phyloP scores from a whole-genome alignment of 176 grass and related monocot genomes.

The Bolboschoenus planiculmis region DNA sequence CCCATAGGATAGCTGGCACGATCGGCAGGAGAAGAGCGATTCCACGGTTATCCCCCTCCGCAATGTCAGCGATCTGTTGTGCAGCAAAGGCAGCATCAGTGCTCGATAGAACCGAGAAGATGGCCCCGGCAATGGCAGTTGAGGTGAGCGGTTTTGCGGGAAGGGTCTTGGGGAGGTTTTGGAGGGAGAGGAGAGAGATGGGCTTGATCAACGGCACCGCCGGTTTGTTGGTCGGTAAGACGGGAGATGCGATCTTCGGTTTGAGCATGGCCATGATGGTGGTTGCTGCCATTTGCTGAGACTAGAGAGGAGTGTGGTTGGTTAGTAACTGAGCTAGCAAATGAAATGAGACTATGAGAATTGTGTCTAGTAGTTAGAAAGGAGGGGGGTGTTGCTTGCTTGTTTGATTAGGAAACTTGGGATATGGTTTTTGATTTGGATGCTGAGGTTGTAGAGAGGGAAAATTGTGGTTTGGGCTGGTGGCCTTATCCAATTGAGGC shows the following conservation, averaged over 20 bases:
- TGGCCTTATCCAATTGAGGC: conserved; percentile 35
- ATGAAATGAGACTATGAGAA: not conserved
- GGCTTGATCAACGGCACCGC: conserved; percentile 18
- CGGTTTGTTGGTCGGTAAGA: not conserved
- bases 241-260: conserved; percentile 35
- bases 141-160: conserved; percentile 12
- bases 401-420: too few species aligned
- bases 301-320: not conserved
- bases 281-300: conserved; percentile 48
- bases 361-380: not conserved
- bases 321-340: not conserved
- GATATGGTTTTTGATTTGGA: conserved; percentile 12
- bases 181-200: conserved; percentile 40
- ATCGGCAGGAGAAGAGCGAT: conserved; percentile 50
- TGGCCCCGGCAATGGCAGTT: conserved; percentile 47
- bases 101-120: conserved; percentile 41
- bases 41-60: conserved; percentile 46
- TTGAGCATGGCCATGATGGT: conserved; percentile 61
- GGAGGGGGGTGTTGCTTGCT: not conserved
- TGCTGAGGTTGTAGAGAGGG: not conserved
- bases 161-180: conserved; percentile 14
- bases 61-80: conserved; percentile 48
- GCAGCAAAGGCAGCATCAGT: conserved; percentile 45
- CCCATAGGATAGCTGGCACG: conserved; percentile 61
- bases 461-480: conserved; percentile 28